Evolutionary conservation across 148 eudicot species (phyloP).

Genomic region (Amaranthus cruentus): DNA sequence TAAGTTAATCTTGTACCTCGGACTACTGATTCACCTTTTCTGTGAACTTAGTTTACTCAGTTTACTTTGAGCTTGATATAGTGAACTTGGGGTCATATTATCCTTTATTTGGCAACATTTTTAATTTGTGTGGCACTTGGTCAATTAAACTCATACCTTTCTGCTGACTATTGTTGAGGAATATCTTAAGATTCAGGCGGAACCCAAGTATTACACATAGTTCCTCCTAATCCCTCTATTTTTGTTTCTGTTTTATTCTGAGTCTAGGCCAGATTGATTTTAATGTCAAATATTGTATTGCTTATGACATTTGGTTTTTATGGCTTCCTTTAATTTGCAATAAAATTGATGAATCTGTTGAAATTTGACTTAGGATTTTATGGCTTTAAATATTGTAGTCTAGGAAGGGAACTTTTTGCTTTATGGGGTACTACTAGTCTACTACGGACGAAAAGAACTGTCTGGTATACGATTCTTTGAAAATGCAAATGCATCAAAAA

Average conservation of each 20-base stretch:
- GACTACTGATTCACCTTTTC: too few species aligned
- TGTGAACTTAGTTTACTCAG: too few species aligned
- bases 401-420: background rate
- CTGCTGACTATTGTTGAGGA: conserved; percentile 6
- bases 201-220: background rate
- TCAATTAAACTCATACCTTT: background rate
- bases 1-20: background rate
- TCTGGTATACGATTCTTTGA: background rate
- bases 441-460: background rate
- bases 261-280: background rate
- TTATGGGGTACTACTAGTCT: background rate
- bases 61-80: conserved; percentile 8
- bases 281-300: background rate
- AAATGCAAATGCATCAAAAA: too few species aligned
- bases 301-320: background rate
- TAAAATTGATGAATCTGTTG: background rate
- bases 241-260: background rate
- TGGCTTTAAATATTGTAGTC: too few species aligned
- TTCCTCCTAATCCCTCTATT: background rate
- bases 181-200: background rate
- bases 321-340: background rate
- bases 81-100: background rate
- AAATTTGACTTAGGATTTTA: background rate
- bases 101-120: background rate
- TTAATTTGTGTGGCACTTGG: background rate